Evolutionary conservation across 179 eudicot genomes (phyloP).

Genomic region (Vitellaria paradoxa): DNA sequence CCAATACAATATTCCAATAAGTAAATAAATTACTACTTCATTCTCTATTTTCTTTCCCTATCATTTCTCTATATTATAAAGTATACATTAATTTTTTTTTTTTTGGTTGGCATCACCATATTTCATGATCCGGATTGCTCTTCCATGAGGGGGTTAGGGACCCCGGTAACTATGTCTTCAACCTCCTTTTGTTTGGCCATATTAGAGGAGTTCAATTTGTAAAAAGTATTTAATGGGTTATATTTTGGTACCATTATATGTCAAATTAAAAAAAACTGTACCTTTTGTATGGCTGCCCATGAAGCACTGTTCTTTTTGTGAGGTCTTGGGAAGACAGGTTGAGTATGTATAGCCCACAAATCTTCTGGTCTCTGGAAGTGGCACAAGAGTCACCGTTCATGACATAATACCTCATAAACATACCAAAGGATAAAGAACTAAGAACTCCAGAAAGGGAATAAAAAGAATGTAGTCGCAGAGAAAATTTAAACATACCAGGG

Average conservation of each 20-base stretch:
- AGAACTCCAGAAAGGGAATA: not conserved
- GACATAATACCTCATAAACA: not conserved
- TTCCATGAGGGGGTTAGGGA: no score
- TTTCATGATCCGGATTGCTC: no score
- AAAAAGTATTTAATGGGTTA: not conserved
- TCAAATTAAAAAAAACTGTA: slow-evolving; percentile 16
- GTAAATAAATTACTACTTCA: no score
- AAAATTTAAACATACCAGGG: not conserved
- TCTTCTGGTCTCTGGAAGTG: slow-evolving; percentile 85
- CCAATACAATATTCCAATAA: no score
- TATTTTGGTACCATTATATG: not conserved
- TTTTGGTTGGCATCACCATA: no score
- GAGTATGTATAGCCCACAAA: slow-evolving; percentile 91
- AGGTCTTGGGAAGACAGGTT: slow-evolving; percentile 77
- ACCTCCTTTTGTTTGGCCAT: not conserved
- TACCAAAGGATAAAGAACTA: not conserved
- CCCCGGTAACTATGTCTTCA: not conserved
- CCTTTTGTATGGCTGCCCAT: slow-evolving; percentile 94
- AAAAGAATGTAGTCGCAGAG: not conserved
- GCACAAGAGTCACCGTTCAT: not conserved
- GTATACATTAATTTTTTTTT: no score
- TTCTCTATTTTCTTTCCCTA: no score
- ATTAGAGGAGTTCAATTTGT: not conserved
- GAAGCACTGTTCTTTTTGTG: slow-evolving; percentile 63
- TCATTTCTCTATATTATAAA: no score